Percentiles rank a stretch among this genome's conserved stretches.
These are phyloP conservation scores for Fibroporia radiculosa DNA, from an alignment of 768 basidiomycete species.

Conservation along the genomic window DNA sequence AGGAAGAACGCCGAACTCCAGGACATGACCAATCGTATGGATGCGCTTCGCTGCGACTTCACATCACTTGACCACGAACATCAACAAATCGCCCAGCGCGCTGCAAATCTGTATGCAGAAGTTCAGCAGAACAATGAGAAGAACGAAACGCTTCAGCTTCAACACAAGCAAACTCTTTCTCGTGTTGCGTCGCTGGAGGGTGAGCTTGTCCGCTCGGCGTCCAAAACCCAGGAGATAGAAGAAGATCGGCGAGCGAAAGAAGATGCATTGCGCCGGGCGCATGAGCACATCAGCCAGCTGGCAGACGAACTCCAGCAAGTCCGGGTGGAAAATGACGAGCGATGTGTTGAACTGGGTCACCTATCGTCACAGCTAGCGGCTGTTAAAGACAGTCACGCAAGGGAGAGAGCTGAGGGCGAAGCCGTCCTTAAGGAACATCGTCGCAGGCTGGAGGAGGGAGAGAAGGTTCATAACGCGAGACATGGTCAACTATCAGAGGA, in stretches of 20 bases:
- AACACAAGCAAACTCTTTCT: background rate
- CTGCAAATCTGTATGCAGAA: background rate
- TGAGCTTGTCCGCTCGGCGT: background rate
- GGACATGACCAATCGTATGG: background rate
- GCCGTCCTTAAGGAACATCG: background rate
- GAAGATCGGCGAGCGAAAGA: background rate
- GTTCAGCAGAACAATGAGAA: background rate
- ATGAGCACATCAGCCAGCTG: background rate
- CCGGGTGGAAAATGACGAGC: background rate
- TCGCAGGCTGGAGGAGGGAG: constrained; percentile 1
- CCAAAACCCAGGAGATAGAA: background rate
- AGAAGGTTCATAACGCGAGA: background rate
- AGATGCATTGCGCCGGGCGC: background rate
- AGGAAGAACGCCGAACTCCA: background rate
- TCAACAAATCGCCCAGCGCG: background rate
- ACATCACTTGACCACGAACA: background rate
- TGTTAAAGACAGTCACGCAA: background rate
- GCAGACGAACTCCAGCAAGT: background rate
- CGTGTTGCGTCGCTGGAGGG: background rate
- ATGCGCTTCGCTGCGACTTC: background rate
- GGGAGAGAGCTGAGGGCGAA: background rate
- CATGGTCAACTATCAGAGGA: background rate
- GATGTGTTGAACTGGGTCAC: background rate
- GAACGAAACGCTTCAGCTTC: background rate
- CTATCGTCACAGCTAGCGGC: background rate